Base-by-base conservation (phyloP, 2,329 filamentous ascomycete species). In the Neofusicoccum sp. region DNA sequence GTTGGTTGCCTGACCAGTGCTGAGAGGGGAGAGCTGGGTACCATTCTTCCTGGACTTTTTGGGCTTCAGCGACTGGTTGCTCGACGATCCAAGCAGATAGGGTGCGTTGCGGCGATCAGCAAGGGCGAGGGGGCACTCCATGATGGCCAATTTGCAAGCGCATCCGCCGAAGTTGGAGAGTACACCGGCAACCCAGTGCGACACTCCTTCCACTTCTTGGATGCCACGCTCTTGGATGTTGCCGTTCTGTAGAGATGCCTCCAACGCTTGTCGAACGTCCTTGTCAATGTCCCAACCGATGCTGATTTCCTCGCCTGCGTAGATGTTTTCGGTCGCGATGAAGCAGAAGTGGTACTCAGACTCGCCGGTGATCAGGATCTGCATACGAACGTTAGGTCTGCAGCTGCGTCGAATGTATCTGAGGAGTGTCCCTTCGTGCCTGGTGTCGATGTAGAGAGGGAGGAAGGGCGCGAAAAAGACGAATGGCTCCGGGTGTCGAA, bases 331-430 rank as follows among this genome's bases (percentile, higher is more conserved):
- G 67, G 90, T 90, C 67, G 91, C 92, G 62, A 96, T 86, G 64
- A 97, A 88, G 84, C 93, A 97, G 73, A 98, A 96, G 71, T 95
- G 91, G 70, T 93, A 96, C 1, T 90, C 90, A 33, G 59, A 57
- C 31, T 57, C 59, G 41, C 45, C 49, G 20, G 59, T 56, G 49
- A 97, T 84, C 65, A 92, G 90, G 0, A 93, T 96, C 71, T 95
- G 93, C 68, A 98, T 80, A 33, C 85, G 83, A n/a, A 95, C 86
- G 70, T 98, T 99, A 1, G 95, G 91, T 63, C 85, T 86, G 78
- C 95, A 99, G 69, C 95, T 98, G 65, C 93, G 86, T 61, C 95
- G 86, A n/a, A 96, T 87, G 71, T 95, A 97, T 45, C 95, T 89
- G 61, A 95, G 87, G 36, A 86, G 79, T 4, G 91, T 96, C 24